Conservation (phyloP, 805 yeast species). For the Yarrowia bubula region DNA sequence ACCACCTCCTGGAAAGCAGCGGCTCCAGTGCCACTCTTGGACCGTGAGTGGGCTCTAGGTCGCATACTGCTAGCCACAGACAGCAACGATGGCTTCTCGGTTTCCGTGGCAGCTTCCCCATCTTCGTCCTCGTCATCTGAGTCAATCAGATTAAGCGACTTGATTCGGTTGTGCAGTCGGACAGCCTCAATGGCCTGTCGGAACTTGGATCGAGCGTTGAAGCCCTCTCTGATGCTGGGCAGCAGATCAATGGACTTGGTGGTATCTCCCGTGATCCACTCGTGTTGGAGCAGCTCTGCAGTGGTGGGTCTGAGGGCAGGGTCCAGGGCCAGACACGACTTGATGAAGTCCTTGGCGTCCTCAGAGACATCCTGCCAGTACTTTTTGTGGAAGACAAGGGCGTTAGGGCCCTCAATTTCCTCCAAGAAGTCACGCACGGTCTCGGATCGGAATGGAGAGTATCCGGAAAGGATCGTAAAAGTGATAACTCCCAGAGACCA, state of each 20-base stretch:
- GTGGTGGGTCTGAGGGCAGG: slow-evolving; percentile 72
- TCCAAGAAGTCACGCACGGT: slow-evolving; percentile 73
- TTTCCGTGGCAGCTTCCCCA: slow-evolving; percentile 34
- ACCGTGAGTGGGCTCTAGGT: slow-evolving; percentile 6
- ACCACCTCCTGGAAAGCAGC: slow-evolving; percentile 62
- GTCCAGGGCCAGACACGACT: slow-evolving; percentile 64
- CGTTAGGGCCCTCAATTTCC: slow-evolving; percentile 70
- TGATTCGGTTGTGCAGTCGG: slow-evolving; percentile 73
- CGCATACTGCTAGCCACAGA: slow-evolving; percentile 18
- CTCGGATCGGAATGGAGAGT: slow-evolving; percentile 87
- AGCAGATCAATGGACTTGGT: slow-evolving; percentile 63
- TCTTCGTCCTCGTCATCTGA: slow-evolving; percentile 54
- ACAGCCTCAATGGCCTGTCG: slow-evolving; percentile 84
- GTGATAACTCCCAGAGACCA: slow-evolving; percentile 96
- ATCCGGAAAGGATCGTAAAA: slow-evolving; percentile 86
- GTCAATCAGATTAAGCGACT: slow-evolving; percentile 57
- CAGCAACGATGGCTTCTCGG: neutral
- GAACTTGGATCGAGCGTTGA: slow-evolving; percentile 80
- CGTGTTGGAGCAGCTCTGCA: slow-evolving; percentile 58
- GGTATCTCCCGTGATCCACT: slow-evolving; percentile 62
- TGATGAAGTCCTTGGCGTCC: slow-evolving; percentile 77
- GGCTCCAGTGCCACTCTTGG: slow-evolving; percentile 24
- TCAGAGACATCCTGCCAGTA: slow-evolving; percentile 82
- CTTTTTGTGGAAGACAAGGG: slow-evolving; percentile 80
- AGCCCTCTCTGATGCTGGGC: slow-evolving; percentile 75